Evolutionary conservation across 352 stramenopile species (phyloP).

Genomic region (Globisporangium recalcitrans): DNA sequence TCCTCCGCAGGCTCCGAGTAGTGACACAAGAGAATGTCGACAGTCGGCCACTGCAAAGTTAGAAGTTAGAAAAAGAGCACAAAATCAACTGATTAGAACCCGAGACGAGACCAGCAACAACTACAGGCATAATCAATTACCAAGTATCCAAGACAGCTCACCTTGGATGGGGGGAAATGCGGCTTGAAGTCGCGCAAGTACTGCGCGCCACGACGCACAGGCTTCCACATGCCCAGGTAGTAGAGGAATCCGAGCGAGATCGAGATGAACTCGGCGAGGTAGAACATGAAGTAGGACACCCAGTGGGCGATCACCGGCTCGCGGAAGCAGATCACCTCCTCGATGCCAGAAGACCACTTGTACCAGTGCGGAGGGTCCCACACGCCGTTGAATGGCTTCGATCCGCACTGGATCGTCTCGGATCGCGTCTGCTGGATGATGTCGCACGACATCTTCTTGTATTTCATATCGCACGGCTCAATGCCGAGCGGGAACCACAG

Average conservation of each 20-base stretch:
- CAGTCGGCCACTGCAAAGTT: constrained; percentile 53
- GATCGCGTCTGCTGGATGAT: constrained; percentile 51
- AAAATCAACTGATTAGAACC: not conserved
- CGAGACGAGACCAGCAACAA: too few species aligned
- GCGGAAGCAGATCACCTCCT: constrained; percentile 57
- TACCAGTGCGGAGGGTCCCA: constrained; percentile 72
- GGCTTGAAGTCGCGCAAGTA: constrained; percentile 70
- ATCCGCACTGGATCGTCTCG: constrained; percentile 39
- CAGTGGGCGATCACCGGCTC: constrained; percentile 52
- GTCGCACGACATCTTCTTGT: constrained; percentile 40
- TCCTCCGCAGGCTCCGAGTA: constrained; percentile 74
- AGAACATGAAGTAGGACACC: constrained; percentile 72
- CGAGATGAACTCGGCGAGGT: constrained; percentile 66
- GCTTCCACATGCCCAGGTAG: constrained; percentile 80
- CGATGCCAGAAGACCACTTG: constrained; percentile 50
- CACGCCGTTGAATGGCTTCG: constrained; percentile 64
- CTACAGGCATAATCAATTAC: not conserved
- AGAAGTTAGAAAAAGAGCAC: not conserved
- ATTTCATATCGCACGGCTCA: constrained; percentile 61
- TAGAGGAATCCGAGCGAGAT: constrained; percentile 65
- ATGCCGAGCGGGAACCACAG: constrained; percentile 57
- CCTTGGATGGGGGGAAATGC: constrained; percentile 52
- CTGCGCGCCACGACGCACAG: constrained; percentile 58
- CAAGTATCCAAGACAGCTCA: not conserved
- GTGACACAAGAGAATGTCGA: constrained; percentile 75